phyloP scores from a whole-genome alignment of 2,329 filamentous ascomycete species.

The Microdochium bolleyi region DNA sequence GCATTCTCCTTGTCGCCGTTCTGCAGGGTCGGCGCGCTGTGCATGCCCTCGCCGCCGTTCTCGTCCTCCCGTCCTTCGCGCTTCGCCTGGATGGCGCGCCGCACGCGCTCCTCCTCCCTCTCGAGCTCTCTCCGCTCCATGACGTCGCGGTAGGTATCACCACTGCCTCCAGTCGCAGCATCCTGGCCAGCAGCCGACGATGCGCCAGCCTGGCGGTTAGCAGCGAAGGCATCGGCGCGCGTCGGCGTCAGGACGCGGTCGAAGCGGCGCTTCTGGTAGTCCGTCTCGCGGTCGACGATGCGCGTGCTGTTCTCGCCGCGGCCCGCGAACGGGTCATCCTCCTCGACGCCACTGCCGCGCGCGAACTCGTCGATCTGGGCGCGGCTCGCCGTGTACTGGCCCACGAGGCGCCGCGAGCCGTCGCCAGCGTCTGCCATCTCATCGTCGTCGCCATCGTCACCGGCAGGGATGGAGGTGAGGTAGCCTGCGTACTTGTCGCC shows the following conservation, averaged over 20 bases:
- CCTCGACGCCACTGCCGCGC: constrained; percentile 74
- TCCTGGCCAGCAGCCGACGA: constrained; percentile 35
- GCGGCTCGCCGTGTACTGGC: constrained; percentile 90
- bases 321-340: constrained; percentile 81
- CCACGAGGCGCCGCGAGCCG: constrained; percentile 70
- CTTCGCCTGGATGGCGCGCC: constrained; percentile 71
- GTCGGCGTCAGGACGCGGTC: constrained; percentile 82
- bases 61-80: constrained; percentile 44
- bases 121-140: constrained; percentile 90
- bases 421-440: constrained; percentile 64
- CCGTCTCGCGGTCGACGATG: constrained; percentile 88
- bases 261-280: constrained; percentile 94
- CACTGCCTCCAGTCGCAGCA: constrained; percentile 37
- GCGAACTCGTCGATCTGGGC: constrained; percentile 94
- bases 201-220: constrained; percentile 60
- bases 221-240: constrained; percentile 76
- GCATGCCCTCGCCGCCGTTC: constrained; percentile 37
- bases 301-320: constrained; percentile 80
- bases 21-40: constrained; percentile 70
- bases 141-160: constrained; percentile 77
- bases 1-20: constrained; percentile 66
- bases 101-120: constrained; percentile 84
- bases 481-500: constrained; percentile 83
- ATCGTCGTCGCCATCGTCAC: constrained; percentile 71
- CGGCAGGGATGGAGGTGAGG: constrained; percentile 76